phyloP scores from a whole-genome alignment of 768 basidiomycete species.

The Baorangia bicolor region DNA sequence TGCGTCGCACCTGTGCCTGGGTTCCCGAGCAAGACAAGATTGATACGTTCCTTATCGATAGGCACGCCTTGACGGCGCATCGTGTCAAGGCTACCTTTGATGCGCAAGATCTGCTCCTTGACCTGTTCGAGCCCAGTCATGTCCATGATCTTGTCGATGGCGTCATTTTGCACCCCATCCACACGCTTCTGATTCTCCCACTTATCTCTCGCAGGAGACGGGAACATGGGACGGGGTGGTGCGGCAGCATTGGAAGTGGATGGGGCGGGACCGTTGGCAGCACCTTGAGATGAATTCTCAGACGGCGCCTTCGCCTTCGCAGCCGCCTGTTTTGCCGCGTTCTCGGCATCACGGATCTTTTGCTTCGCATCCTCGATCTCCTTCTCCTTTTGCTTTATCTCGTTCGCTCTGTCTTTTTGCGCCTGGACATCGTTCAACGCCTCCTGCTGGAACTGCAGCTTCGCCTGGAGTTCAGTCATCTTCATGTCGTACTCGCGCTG shows the following conservation, averaged over 20 bases:
- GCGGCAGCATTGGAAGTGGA: neutral
- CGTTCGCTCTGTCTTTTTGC: constrained; percentile 45
- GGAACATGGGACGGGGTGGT: constrained; percentile 15
- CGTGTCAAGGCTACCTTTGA: constrained; percentile 59
- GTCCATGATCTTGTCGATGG: constrained; percentile 66
- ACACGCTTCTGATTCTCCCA: constrained; percentile 61
- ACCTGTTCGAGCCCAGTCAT: constrained; percentile 71
- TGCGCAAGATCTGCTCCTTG: constrained; percentile 55
- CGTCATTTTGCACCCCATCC: constrained; percentile 48
- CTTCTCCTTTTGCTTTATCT: constrained; percentile 38
- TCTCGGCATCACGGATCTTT: constrained; percentile 11
- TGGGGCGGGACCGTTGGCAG: constrained; percentile 1
- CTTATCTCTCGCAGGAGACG: constrained; percentile 41
- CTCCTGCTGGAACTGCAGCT: constrained; percentile 36
- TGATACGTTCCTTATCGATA: constrained; percentile 56
- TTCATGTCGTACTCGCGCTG: constrained; percentile 40
- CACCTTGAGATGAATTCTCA: neutral
- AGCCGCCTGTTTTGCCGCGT: constrained; percentile 12
- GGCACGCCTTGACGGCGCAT: constrained; percentile 52
- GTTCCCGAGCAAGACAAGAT: constrained; percentile 64
- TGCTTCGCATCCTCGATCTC: constrained; percentile 42
- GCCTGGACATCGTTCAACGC: constrained; percentile 37
- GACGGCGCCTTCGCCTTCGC: constrained; percentile 1
- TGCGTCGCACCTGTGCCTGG: constrained; percentile 63
- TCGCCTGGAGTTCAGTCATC: constrained; percentile 44